Conservation (phyloP, 225 moss, liverwort and hornwort genomes). For the Pleurozium schreberi region DNA sequence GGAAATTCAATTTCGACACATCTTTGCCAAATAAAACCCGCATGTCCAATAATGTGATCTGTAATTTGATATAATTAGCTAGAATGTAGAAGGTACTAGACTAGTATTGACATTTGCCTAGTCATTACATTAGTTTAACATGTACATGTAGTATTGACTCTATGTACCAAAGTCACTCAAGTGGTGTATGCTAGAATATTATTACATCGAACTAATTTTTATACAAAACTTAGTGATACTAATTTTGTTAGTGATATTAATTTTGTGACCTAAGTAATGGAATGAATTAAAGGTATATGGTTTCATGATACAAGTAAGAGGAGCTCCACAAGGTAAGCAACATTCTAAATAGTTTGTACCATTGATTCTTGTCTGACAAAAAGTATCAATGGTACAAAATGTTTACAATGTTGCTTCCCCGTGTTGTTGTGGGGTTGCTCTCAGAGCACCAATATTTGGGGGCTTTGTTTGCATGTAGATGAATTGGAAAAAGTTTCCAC, state of each 20-base stretch:
- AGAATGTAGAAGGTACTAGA: background rate
- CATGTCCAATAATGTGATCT: accelerated
- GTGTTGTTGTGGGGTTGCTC: too few species aligned
- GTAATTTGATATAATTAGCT: background rate
- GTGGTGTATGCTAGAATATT: background rate
- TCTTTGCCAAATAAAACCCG: background rate
- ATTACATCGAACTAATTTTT: background rate
- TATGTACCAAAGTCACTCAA: background rate
- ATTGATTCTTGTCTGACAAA: too few species aligned
- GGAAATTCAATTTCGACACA: background rate
- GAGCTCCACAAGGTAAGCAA: too few species aligned
- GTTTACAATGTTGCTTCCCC: too few species aligned
- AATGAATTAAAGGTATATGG: too few species aligned
- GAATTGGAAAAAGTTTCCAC: background rate
- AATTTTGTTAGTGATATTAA: background rate
- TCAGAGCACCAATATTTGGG: background rate
- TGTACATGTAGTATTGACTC: background rate
- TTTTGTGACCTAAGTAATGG: background rate
- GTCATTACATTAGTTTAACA: background rate
- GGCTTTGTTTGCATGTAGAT: background rate
- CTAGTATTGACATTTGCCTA: background rate
- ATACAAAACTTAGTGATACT: background rate
- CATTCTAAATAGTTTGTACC: too few species aligned
- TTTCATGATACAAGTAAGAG: too few species aligned
- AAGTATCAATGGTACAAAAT: too few species aligned